Percentiles rank a stretch among this genome's conserved stretches.
Evolutionary conservation across 2,329 filamentous ascomycete species (phyloP).

Genomic region (Sarocladiaceae sp.): DNA sequence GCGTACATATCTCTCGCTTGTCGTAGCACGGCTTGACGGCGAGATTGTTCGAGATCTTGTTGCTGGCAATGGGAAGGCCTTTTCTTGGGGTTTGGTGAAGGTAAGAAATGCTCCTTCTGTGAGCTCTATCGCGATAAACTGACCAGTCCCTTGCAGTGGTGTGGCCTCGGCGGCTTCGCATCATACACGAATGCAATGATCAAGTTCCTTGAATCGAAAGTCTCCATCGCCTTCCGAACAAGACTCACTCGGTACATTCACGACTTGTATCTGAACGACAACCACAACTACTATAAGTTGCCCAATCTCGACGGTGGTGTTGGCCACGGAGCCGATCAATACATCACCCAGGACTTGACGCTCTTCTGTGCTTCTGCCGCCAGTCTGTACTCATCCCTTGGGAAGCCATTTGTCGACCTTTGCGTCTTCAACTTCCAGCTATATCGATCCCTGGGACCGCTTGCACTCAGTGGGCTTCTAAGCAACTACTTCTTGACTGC

Average conservation of each 20-base stretch:
- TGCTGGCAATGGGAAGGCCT: slow-evolving; percentile 85
- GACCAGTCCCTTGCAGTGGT: slow-evolving; percentile 57
- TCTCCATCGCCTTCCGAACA: slow-evolving; percentile 96
- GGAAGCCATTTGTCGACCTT: slow-evolving; percentile 96
- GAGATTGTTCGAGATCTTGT: slow-evolving; percentile 95
- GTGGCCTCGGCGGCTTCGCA: slow-evolving; percentile 85
- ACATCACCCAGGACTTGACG: slow-evolving; percentile 94
- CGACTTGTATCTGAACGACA: slow-evolving; percentile 91
- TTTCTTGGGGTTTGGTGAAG: slow-evolving; percentile 84
- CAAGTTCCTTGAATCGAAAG: slow-evolving; percentile 96
- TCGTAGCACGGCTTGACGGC: slow-evolving; percentile 89
- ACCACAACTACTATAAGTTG: slow-evolving; percentile 94
- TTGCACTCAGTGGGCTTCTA: slow-evolving; percentile 80
- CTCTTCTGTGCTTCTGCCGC: slow-evolving; percentile 92
- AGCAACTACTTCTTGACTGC: slow-evolving; percentile 95
- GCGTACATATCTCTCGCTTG: slow-evolving; percentile 86
- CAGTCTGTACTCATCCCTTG: slow-evolving; percentile 88
- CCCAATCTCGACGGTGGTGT: slow-evolving; percentile 90
- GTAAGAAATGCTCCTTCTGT: slow-evolving; percentile 27
- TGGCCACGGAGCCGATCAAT: slow-evolving; percentile 89
- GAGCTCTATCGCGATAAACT: background rate
- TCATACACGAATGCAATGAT: slow-evolving; percentile 99
- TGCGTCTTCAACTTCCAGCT: slow-evolving; percentile 98
- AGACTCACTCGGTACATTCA: slow-evolving; percentile 94
- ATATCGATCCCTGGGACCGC: slow-evolving; percentile 81